phyloP scores from a whole-genome alignment of 2,329 filamentous ascomycete genomes.

The Claviceps purpurea region DNA sequence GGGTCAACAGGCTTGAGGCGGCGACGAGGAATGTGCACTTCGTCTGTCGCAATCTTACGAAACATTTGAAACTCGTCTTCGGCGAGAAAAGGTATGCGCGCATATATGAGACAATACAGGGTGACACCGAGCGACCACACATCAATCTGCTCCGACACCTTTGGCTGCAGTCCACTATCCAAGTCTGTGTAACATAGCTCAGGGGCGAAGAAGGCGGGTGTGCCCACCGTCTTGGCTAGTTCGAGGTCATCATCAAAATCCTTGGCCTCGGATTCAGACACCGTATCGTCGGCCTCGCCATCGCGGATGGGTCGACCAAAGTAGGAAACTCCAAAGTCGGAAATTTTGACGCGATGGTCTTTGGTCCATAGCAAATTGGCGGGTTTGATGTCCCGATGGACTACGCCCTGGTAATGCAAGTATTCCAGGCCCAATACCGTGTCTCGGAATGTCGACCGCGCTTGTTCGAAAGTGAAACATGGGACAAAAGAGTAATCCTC shows the following conservation, averaged over 20 bases:
- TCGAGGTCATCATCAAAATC: constrained; percentile 90
- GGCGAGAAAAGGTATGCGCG: constrained; percentile 83
- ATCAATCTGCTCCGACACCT: constrained; percentile 85
- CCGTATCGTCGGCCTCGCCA: constrained; percentile 62
- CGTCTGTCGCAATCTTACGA: constrained; percentile 76
- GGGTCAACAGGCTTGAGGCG: constrained; percentile 66
- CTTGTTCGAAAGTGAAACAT: constrained; percentile 75
- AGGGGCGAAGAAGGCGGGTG: constrained; percentile 92
- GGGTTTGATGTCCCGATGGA: constrained; percentile 75
- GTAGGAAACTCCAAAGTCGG: constrained; percentile 96
- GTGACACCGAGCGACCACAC: constrained; percentile 96
- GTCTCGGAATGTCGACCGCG: constrained; percentile 77
- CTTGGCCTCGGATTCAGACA: constrained; percentile 66
- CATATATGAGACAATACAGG: constrained; percentile 88
- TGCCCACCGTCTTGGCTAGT: constrained; percentile 95
- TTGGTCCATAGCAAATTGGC: constrained; percentile 83
- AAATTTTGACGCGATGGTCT: constrained; percentile 86
- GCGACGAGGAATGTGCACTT: constrained; percentile 75
- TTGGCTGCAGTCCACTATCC: constrained; percentile 54
- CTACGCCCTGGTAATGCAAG: constrained; percentile 74
- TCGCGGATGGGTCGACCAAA: constrained; percentile 80
- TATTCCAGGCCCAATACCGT: constrained; percentile 90
- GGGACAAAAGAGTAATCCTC: constrained; percentile 91
- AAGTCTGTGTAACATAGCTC: constrained; percentile 86
- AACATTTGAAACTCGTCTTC: constrained; percentile 90